Evolutionary conservation across 257 asterid genomes (phyloP).

Genomic region (Solanum sejunctum): DNA sequence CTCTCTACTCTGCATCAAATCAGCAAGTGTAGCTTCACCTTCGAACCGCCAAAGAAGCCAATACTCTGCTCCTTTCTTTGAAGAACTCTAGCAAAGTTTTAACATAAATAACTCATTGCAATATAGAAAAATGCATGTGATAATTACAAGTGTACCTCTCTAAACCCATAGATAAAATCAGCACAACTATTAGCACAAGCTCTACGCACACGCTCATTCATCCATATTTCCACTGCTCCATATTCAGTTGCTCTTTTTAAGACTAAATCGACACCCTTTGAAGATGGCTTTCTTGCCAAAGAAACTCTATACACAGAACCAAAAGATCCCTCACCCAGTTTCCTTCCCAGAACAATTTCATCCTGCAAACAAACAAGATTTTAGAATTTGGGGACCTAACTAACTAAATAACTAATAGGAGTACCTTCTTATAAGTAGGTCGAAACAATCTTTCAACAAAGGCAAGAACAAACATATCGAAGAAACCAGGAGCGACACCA

Average conservation of each 20-base stretch:
- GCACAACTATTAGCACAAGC: conserved; percentile 97
- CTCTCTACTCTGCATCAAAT: conserved; percentile 80
- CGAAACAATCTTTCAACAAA: conserved; percentile 65
- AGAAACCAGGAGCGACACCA: conserved; percentile 98
- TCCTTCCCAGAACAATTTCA: conserved; percentile 89
- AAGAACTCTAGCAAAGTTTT: conserved; percentile 44
- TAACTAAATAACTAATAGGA: neutral
- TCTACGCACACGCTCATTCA: conserved; percentile 91
- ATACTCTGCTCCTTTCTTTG: conserved; percentile 73
- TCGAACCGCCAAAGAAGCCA: conserved; percentile 93
- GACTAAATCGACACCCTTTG: conserved; percentile 67
- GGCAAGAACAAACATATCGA: conserved; percentile 96
- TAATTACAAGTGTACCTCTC: conserved; percentile 40
- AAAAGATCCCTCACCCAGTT: conserved; percentile 88
- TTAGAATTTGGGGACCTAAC: neutral
- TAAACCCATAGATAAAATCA: conserved; percentile 85
- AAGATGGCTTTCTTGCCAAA: conserved; percentile 39
- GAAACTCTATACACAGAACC: conserved; percentile 78
- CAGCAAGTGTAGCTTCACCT: conserved; percentile 91
- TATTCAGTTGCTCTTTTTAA: conserved; percentile 85
- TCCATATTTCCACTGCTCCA: conserved; percentile 99
- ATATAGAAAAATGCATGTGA: neutral
- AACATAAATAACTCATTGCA: neutral
- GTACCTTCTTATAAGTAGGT: conserved; percentile 70
- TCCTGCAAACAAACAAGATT: conserved; percentile 34